Evolutionary conservation across 2,329 filamentous ascomycete genomes (phyloP).

Genomic region (Alternaria dauci): DNA sequence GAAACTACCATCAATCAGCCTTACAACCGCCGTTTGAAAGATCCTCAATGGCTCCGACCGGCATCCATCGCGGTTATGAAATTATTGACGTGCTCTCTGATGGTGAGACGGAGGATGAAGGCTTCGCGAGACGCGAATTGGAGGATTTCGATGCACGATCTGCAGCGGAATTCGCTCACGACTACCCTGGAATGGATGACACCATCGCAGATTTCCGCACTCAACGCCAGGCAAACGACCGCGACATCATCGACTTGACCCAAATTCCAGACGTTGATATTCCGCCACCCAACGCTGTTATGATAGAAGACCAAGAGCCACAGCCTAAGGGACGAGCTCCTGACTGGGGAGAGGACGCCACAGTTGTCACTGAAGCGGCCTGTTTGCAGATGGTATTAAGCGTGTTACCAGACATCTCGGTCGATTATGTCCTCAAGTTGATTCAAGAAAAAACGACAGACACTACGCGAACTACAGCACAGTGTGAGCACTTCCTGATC

Average conservation of each 20-base stretch:
- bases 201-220: slow-evolving; percentile 2
- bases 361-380: slow-evolving; percentile 31
- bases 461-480: slow-evolving; percentile 27
- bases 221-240: slow-evolving; percentile 4
- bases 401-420: slow-evolving; percentile 46
- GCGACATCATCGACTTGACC: slow-evolving; percentile 33
- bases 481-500: slow-evolving; percentile 41
- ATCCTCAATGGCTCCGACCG: slow-evolving; percentile 21
- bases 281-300: slow-evolving; percentile 19
- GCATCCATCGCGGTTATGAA: slow-evolving; percentile 9
- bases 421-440: slow-evolving; percentile 40
- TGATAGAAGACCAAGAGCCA: neutral
- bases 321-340: neutral
- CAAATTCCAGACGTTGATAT: slow-evolving; percentile 34
- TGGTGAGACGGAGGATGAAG: slow-evolving; percentile 26
- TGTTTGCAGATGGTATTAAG: slow-evolving; percentile 46
- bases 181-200: slow-evolving; percentile 15
- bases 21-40: neutral
- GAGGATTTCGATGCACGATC: slow-evolving; percentile 15
- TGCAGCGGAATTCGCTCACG: slow-evolving; percentile 2
- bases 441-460: slow-evolving; percentile 36
- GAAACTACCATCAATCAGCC: neutral
- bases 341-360: neutral
- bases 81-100: slow-evolving; percentile 37
- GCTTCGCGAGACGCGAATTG: slow-evolving; percentile 4